Base-by-base conservation (phyloP, 2,329 filamentous ascomycete genomes). In the Fusarium sp. region DNA sequence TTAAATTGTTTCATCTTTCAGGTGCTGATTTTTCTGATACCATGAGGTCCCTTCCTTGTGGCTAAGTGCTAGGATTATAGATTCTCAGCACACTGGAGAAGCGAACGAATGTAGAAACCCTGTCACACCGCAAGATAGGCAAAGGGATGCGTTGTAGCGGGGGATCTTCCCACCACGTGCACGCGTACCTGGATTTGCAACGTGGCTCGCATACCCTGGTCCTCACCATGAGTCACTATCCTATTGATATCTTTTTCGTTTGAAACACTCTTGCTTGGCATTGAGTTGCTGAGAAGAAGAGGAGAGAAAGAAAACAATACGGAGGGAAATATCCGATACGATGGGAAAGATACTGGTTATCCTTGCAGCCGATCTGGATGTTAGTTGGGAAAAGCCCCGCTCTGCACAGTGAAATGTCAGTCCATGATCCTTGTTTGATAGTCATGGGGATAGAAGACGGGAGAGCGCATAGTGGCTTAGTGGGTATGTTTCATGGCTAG, bases 151-250 rank as follows among this genome's bases (percentile, higher is more conserved):
- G 49, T 9, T 27, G 49, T 51, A n/a, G 13, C 2, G 49, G 49
- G 49, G 49, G 32, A 41, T 41, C 23, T n/a, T 41, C 49, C 30
- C 7, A 32, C 30, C 11, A 32, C 48, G 23, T 37, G 30, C 30
- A n/a, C 16, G 14, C 20, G 48, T 51, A 53, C 49, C 49, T 53
- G 49, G 41, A 53, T 53, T 42, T 53, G 49, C 49, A 4, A 53
- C 49, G 49, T 53, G 49, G 49, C 49, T 53, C 21, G 10, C 23
- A 53, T 13, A 37, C 18, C 34, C 34, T 37, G 18, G 18, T 20
- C 4, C 28, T 4, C 12, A 0, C 4, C 27, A n/a, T 42, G 23
- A 53, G 34, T 53, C 49, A 50, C 16, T 34, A 5, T 50, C 30
- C 21, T 21, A 34, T 34, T 37, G 34, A 37, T n/a, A 12, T 37